Conservation (phyloP, 2,329 filamentous ascomycete genomes). For the Diaporthe sp. region DNA sequence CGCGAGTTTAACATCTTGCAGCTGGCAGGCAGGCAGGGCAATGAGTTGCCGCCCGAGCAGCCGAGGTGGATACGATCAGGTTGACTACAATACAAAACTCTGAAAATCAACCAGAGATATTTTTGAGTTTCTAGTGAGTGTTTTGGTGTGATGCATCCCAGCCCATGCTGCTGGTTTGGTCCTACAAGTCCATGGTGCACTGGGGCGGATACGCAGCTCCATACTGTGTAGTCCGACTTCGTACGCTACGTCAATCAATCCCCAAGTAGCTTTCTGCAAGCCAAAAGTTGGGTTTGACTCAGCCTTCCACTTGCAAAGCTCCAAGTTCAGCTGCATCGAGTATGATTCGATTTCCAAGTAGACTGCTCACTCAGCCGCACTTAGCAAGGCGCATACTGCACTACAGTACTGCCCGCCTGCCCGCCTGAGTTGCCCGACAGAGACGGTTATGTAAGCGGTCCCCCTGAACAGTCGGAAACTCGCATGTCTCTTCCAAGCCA, state of each 20-base stretch:
- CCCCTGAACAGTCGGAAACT: not conserved
- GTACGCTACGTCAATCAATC: not conserved
- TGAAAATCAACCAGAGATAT: not conserved
- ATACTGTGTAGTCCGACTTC: not conserved
- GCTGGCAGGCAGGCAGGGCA: not conserved
- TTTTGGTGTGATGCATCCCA: not conserved
- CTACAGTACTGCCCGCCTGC: too few species aligned
- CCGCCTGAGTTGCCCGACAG: not conserved
- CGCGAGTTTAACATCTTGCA: not conserved
- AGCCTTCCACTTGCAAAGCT: not conserved
- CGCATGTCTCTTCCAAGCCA: slow-evolving; percentile 17
- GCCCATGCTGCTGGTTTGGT: not conserved
- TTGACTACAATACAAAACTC: not conserved
- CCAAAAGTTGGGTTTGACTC: not conserved
- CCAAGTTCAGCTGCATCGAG: not conserved
- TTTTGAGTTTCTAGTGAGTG: not conserved
- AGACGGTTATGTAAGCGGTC: slow-evolving; percentile 4
- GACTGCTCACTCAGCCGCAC: not conserved
- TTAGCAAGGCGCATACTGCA: not conserved
- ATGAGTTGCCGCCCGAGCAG: not conserved
- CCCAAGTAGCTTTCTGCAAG: not conserved
- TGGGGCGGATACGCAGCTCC: not conserved
- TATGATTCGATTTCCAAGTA: not conserved
- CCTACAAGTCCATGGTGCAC: not conserved
- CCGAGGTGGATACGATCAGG: not conserved